These are phyloP conservation scores for maize (Zea mays) DNA, from an alignment of 176 grass and related monocot genomes.

Conservation along the genomic window Zm-B73-REFERENCE-NAM-5.0 NC_050096.1:272773501-272774000, in stretches of 20 bases:
- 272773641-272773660: not conserved
- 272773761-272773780: not conserved
- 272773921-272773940: constrained; percentile 43
- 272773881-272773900: not conserved
- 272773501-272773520: too few relatives aligned
- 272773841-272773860: not conserved
- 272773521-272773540: too few relatives aligned
- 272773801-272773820: not conserved
- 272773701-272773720: not conserved
- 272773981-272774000: constrained; percentile 84
- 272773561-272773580: not conserved
- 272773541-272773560: too few relatives aligned
- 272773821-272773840: not conserved
- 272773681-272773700: not conserved
- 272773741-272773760: constrained; percentile 10
- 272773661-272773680: not conserved
- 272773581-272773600: not conserved
- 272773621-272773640: not conserved
- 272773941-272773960: constrained; percentile 85
- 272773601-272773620: not conserved
- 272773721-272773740: not conserved
- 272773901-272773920: not conserved
- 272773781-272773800: not conserved
- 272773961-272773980: constrained; percentile 81
- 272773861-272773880: not conserved